phyloP scores from a whole-genome alignment of 495 filamentous ascomycete genomes.

The Aspergillus taichungensis region DNA sequence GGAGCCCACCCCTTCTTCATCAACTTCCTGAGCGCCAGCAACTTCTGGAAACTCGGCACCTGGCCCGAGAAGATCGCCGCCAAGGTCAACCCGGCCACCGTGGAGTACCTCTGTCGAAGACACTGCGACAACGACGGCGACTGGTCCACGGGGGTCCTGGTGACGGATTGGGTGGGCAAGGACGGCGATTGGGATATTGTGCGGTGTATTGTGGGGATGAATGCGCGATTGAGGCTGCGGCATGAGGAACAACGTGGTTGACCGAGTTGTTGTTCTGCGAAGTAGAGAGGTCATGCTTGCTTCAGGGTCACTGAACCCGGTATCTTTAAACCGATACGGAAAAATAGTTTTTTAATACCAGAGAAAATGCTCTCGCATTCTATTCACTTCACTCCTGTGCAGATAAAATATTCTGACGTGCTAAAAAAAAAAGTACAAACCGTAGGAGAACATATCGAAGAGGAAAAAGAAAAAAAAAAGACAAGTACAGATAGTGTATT shows the following conservation, averaged over 20 bases:
- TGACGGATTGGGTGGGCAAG: constrained; percentile 87
- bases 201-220: constrained; percentile 84
- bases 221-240: constrained; percentile 59
- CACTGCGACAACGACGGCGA: constrained; percentile 57
- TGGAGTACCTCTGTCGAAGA: constrained; percentile 65
- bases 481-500: constrained; percentile 17
- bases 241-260: constrained; percentile 4
- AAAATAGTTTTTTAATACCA: neutral
- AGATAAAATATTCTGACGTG: constrained; percentile 6
- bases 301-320: neutral
- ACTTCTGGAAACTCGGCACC: constrained; percentile 84
- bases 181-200: constrained; percentile 92
- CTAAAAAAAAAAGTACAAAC: constrained; percentile 12
- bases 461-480: constrained; percentile 2
- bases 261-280: neutral
- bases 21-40: constrained; percentile 85
- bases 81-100: constrained; percentile 82
- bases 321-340: neutral
- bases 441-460: constrained; percentile 8
- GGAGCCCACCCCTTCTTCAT: constrained; percentile 62
- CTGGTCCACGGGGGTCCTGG: constrained; percentile 81
- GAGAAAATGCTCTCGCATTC: constrained; percentile 4
- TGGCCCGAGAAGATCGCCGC: constrained; percentile 94
- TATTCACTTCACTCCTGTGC: constrained; percentile 2
- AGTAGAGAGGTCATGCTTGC: constrained; percentile 6